phyloP scores from a whole-genome alignment of 768 basidiomycete species.

The Steccherinum ochraceum region DNA sequence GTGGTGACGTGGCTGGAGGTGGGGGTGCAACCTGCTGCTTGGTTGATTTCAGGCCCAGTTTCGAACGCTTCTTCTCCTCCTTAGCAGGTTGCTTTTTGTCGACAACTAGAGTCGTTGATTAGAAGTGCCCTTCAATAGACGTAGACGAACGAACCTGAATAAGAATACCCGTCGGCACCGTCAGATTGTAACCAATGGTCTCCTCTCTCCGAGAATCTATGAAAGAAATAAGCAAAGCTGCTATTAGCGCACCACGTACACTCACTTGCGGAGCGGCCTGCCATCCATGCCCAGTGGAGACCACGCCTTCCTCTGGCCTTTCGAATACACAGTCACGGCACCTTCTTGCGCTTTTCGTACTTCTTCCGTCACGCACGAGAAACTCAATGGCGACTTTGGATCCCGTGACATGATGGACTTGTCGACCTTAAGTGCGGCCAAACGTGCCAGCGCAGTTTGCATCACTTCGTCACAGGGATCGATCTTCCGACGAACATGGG shows the following conservation, averaged over 20 bases:
- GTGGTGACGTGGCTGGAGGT: neutral
- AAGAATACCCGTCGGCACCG: neutral
- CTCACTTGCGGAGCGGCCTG: constrained; percentile 56
- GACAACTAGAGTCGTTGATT: neutral
- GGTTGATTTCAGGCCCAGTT: neutral
- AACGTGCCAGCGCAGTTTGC: constrained; percentile 42
- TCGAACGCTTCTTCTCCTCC: neutral
- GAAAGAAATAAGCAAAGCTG: neutral
- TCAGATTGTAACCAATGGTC: constrained; percentile 56
- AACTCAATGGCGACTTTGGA: constrained; percentile 58
- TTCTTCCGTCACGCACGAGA: constrained; percentile 54
- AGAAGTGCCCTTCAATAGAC: too few relatives aligned
- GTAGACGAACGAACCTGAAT: neutral
- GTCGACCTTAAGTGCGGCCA: constrained; percentile 48
- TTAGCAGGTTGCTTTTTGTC: neutral
- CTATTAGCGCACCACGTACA: constrained; percentile 5
- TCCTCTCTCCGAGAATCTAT: constrained; percentile 51
- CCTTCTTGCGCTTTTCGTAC: constrained; percentile 28
- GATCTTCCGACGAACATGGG: constrained; percentile 22
- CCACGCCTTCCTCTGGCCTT: constrained; percentile 40
- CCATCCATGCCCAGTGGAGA: constrained; percentile 54
- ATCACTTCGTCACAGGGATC: constrained; percentile 36
- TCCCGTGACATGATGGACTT: constrained; percentile 41
- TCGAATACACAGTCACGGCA: constrained; percentile 27
- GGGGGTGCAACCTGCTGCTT: neutral